Base-by-base conservation (phyloP, 2,329 filamentous ascomycete species). In the Aspergillus flavus region DNA sequence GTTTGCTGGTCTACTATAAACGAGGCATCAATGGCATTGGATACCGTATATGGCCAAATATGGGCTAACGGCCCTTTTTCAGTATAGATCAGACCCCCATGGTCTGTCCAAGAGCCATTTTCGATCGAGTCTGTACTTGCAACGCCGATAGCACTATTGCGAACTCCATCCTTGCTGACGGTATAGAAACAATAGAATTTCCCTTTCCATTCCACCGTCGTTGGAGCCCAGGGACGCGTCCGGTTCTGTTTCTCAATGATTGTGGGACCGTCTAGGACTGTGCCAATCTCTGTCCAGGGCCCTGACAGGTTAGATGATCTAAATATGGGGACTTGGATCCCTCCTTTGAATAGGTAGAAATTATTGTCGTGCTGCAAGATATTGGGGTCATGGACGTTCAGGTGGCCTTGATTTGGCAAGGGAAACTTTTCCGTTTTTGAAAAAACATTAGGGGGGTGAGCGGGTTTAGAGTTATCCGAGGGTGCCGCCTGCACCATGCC, bases 131-230 rank as follows among this genome's bases (percentile, higher is more conserved):
- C 69, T 0, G 72, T 70, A 2, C 75, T 74, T 4, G 76, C 76
- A 30, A 79, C 70, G 1, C 76, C 76, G 48, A 79, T 76, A 2
- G 77, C 73, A 55, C 76, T 78, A 34, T 76, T 64, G n/a, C 71
- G 71, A 1, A 64, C 68, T 12, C 75, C 75, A 2, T 28, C 46
- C 10, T 58, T 30, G 62, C 75, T 78, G 34, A 78, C 59, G 0
- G 73, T 69, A 61, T 79, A 79, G 65, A 71, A 78, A 65, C 76
- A 79, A 66, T 78, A 79, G 61, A 78, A 77, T 0, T 62, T 70
- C 6, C 70, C 68, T 23, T 73, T 71, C 58, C 64, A 65, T 34
- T 72, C 58, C 16, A 78, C 66, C 2, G 72, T 71, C 1, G 71
- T 77, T 2, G 77, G 77, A 0, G 77, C 76, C 77, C 77, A 79